Evolutionary conservation across 2,329 filamentous ascomycete genomes (phyloP), one percentile per base, ranked within the genome.

Genomic region (Calonectria hongkongensis): DNA sequence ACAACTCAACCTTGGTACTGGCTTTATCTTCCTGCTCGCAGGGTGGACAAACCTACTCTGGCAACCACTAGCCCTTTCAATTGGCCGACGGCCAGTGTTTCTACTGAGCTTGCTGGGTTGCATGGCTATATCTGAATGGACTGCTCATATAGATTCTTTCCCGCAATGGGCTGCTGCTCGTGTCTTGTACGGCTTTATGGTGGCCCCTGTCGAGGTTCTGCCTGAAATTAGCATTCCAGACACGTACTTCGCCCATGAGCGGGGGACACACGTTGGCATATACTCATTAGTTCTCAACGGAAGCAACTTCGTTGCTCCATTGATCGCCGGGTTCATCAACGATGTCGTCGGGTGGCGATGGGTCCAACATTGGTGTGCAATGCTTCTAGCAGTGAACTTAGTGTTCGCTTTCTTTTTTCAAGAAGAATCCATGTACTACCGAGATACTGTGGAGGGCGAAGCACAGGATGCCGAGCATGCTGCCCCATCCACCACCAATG

Each of bases 341-440:
- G 84, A 89, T 50, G 84, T 83, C 1, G 83, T 85, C 72, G 87
- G 87, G 2, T 90, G 88, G 88, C 73, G 84, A 67, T 90, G 88
- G 87, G 79, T 79, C 25, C 79, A 84, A 71, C 78, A 82, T 67
- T 90, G 88, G 84, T 87, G 87, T 41, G 88, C 89, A 5, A 91
- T 92, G 33, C 86, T 92, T 74, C 80, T 83, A 3, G 88, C 82
- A 0, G 80, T 87, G 1, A 84, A 82, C 12, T 87, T 89, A 45
- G 76, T 91, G 21, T 85, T 90, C 74, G 81, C 89, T 2, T 91
- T 90, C 82, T 88, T 92, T 76, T 87, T 88, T 79, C 87, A 91
- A 84, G 90, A 92, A 79, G 90, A 92, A 80, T 91, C 90, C 6
- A 91, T 89, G 78, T 91, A 88, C 78, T 80, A 84, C 64, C 85